Evolutionary conservation across 2,329 filamentous ascomycete genomes (phyloP), one percentile per base, ranked within the genome.

Genomic region (Talaromyces islandicus): DNA sequence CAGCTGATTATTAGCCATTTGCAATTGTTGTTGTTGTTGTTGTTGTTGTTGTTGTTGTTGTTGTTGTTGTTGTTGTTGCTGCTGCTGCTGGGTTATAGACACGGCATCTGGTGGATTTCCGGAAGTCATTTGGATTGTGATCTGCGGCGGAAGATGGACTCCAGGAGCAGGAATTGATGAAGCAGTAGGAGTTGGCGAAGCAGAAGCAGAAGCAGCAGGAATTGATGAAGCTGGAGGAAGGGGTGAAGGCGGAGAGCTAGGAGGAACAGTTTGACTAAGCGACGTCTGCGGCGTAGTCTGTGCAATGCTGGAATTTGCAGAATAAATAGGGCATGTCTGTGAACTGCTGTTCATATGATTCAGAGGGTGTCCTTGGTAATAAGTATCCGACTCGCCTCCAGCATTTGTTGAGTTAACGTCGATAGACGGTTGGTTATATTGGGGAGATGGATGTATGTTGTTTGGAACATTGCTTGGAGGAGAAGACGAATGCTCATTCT

Each of bases 11-110:
- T 48, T 56, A 24, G 38, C 10, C 17, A 57, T 57, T 6, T 25
- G 53, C 3, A 32, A 17, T n/a, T 38, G 19, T 19, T 61, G 59
- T 9, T 52, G 48, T 48, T 38, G 19, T 27, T 61, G 59, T 52
- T 52, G 48, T 7, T 46, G 41, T n/a, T 46, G 41, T 21, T n/a
- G n/a, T n/a, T n/a, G n/a, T n/a, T n/a, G n/a, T n/a, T 38, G 19
- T 19, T 61, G 59, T 9, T 52, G 48, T 48, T 38, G 19, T 27
- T 61, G 59, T 52, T 52, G 48, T 7, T n/a, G n/a, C n/a, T n/a
- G n/a, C n/a, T n/a, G n/a, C n/a, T n/a, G n/a, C n/a, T n/a, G n/a
- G n/a, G 43, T 9, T 24, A 46, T 11, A 52, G 12, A 1, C 4
- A 25, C 48, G 4, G 25, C 17, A 29, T 52, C 48, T 3, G 27